Evolutionary conservation across 352 stramenopile genomes (phyloP), one percentile per base, ranked within the genome.

Genomic region (Globisporangium yorkense): DNA sequence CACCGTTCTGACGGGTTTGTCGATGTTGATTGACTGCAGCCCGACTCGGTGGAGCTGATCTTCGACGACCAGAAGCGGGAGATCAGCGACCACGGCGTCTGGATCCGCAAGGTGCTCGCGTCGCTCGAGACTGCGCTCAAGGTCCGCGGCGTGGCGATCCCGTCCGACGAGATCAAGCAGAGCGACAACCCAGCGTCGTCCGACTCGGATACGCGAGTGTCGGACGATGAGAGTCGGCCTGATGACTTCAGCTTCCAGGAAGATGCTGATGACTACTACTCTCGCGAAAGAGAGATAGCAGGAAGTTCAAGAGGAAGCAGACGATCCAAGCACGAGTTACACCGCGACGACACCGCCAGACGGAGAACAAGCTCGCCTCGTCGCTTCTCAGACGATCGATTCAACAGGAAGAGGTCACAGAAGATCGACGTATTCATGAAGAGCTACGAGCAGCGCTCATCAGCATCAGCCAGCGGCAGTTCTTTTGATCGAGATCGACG

Each of bases 1-100:
- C 43, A 16, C 2, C 7, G 2, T 4, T 24, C 43, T 48, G n/a
- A 48, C 43, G 6, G 18, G 15, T 48, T 35, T 35, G 13, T 54
- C 29, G 16, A 43, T 18, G 2, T 16, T 37, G 33, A 10, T 18
- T 54, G 41, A 5, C 1, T 18, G 15, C 31, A 68, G 65, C 51
- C 62, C 10, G 65, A 76, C 20, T 57, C 45, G 37, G 58, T 84
- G 29, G 77, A 83, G 41, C 54, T 71, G 8, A 48, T 71, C 13
- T 77, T 81, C 41, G 76, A 84, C 24, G 51, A 67, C 0, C 78
- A 80, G 60, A 71, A 82, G 37, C 54, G 61, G 0, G 51, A 72
- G 21, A 63, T 88, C n/a, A 75, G 76, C 13, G 69, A 79, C 9
- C 70, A 83, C 51, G 67, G 70, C 57, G 37, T 57, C 8, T 94